A percentile compares a stretch with the other conserved stretches of the same genome.
Conservation (phyloP, 306 rosid species). For the Acacia acuminata region DNA sequence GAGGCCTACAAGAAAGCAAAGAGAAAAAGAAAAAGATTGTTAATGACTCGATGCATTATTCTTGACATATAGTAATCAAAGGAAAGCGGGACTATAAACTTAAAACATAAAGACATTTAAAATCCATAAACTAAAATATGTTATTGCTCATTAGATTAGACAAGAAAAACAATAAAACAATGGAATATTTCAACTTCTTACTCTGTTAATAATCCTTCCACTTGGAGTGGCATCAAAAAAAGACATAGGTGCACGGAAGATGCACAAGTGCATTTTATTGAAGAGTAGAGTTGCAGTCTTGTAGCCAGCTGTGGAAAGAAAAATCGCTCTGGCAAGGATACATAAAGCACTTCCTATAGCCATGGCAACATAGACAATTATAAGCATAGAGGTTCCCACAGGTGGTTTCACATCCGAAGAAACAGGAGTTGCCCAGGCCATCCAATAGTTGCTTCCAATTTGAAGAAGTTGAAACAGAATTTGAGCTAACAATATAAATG, state of each 20-base stretch:
- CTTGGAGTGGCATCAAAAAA: slow-evolving; percentile 91
- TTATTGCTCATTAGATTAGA: neutral
- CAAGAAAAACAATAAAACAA: neutral
- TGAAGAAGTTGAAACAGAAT: slow-evolving; percentile 72
- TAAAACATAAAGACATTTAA: neutral
- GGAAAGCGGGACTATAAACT: neutral
- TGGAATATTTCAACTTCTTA: slow-evolving; percentile 19
- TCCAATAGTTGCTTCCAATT: slow-evolving; percentile 94
- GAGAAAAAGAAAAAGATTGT: neutral
- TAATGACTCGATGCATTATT: neutral
- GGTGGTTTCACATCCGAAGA: slow-evolving; percentile 60
- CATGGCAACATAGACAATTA: slow-evolving; percentile 61
- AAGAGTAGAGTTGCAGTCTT: slow-evolving; percentile 78
- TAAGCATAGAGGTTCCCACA: slow-evolving; percentile 48
- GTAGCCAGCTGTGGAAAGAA: slow-evolving; percentile 61
- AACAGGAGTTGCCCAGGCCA: slow-evolving; percentile 87
- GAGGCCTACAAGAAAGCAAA: slow-evolving; percentile 59
- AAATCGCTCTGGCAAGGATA: slow-evolving; percentile 49
- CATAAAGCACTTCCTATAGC: slow-evolving; percentile 71
- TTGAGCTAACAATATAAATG: slow-evolving; percentile 67
- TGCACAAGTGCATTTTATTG: slow-evolving; percentile 70
- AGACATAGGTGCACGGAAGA: slow-evolving; percentile 89
- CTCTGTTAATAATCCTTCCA: slow-evolving; percentile 81
- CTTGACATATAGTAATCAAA: neutral
- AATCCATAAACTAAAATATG: neutral